Percentiles rank a stretch among this genome's conserved stretches.
Evolutionary conservation across 495 filamentous ascomycete genomes (phyloP).

Genomic region (Rhypophila decipiens): DNA sequence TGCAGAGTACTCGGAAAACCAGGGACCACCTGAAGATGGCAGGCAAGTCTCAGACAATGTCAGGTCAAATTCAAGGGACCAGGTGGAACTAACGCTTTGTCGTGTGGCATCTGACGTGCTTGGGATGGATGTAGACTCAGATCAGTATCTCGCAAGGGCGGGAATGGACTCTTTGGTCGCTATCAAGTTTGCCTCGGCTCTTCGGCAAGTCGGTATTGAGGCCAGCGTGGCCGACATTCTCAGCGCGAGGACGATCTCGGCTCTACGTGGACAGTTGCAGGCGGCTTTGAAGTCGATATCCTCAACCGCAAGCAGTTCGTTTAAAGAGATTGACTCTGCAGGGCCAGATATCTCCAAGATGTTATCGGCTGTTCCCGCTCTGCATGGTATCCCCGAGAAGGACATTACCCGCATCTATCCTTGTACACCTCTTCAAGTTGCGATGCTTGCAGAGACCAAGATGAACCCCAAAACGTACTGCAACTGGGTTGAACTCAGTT

Average conservation of each 20-base stretch:
- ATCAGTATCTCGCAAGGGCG: slow-evolving; percentile 40
- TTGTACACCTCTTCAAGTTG: slow-evolving; percentile 64
- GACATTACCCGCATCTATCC: slow-evolving; percentile 48
- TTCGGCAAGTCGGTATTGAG: slow-evolving; percentile 47
- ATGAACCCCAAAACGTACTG: slow-evolving; percentile 54
- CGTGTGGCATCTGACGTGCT: slow-evolving; percentile 43
- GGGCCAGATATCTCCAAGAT: background rate
- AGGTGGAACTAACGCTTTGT: slow-evolving; percentile 26
- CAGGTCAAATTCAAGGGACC: slow-evolving; percentile 10
- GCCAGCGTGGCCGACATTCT: slow-evolving; percentile 53
- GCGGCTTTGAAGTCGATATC: background rate
- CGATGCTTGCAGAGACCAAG: slow-evolving; percentile 70
- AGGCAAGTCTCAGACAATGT: too few species aligned
- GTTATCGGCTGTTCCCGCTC: background rate
- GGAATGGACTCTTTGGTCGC: slow-evolving; percentile 70
- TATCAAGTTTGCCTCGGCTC: slow-evolving; percentile 56
- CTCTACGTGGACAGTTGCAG: background rate
- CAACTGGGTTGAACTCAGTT: slow-evolving; percentile 62
- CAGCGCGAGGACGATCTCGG: slow-evolving; percentile 36
- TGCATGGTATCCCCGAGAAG: slow-evolving; percentile 11
- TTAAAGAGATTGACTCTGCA: too few species aligned
- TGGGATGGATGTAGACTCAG: slow-evolving; percentile 28
- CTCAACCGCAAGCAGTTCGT: too few species aligned
- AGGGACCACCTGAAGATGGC: too few species aligned
- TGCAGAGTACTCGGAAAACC: slow-evolving; percentile 48